Evolutionary conservation across 1,139 yeast genomes (phyloP).

Genomic region (Magnusiomyces tetraspermus): DNA sequence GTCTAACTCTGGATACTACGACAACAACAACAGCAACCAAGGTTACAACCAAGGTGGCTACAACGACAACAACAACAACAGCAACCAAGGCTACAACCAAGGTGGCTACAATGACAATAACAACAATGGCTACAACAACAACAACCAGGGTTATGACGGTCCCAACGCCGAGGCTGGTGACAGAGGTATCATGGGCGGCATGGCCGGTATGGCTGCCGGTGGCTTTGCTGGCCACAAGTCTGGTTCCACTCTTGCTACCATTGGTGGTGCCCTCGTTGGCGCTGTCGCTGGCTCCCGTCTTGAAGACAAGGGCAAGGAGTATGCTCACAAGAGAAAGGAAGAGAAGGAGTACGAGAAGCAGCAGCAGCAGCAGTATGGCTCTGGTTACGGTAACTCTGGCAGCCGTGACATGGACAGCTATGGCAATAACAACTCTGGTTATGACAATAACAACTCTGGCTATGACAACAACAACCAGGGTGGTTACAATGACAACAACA

Average conservation of each 20-base stretch:
- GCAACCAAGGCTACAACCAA: background rate
- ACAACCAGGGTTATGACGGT: background rate
- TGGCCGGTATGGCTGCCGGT: conserved; percentile 55
- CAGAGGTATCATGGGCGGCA: conserved; percentile 47
- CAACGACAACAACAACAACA: no score
- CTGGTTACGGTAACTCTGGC: background rate
- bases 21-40: background rate
- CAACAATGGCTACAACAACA: background rate
- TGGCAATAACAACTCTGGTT: background rate
- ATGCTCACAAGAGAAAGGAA: conserved; percentile 17
- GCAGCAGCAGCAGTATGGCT: conserved; percentile 8
- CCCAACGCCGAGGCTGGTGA: conserved; percentile 26
- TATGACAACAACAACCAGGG: background rate
- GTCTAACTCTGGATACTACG: background rate
- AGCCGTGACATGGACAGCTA: background rate
- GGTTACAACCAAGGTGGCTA: background rate
- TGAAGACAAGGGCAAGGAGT: conserved; percentile 35
- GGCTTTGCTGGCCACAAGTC: conserved; percentile 37
- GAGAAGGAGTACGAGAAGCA: conserved; percentile 20
- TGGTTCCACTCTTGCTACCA: conserved; percentile 41
- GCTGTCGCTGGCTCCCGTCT: conserved; percentile 50
- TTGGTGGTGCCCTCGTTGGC: conserved; percentile 54
- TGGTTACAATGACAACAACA: background rate
- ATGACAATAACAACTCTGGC: conserved; percentile 5
- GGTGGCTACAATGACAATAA: background rate